Percentiles rank a stretch among this genome's conserved stretches.
These are phyloP conservation scores for Ramaria sp. DNA, from an alignment of 768 basidiomycete species.

Conservation along the genomic window DNA sequence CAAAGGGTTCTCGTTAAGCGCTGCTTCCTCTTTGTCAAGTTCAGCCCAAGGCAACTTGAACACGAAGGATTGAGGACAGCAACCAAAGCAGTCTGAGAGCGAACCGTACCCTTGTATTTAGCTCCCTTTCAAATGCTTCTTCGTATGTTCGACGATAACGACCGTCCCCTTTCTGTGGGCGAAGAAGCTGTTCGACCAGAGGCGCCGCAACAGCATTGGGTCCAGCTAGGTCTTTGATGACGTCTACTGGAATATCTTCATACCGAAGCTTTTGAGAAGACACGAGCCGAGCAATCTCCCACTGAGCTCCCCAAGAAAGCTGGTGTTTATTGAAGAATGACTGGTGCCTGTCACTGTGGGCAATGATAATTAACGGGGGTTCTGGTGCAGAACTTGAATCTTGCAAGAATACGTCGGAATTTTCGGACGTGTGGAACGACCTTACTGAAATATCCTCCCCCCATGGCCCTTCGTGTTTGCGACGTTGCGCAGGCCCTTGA, in stretches of 20 bases:
- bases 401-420: not conserved
- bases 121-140: slow-evolving; percentile 10
- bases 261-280: slow-evolving; percentile 21
- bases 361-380: not conserved
- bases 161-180: not conserved
- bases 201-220: slow-evolving; percentile 24
- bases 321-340: not conserved
- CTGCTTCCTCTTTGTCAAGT: slow-evolving; percentile 43
- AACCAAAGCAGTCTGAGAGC: slow-evolving; percentile 2
- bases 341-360: not conserved
- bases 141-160: not conserved
- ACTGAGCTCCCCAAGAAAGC: slow-evolving; percentile 31
- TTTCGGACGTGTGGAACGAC: too few relatives aligned
- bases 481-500: not conserved
- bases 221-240: slow-evolving; percentile 20
- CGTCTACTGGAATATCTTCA: slow-evolving; percentile 20
- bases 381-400: not conserved
- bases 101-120: slow-evolving; percentile 12
- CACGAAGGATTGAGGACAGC: slow-evolving; percentile 1
- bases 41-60: slow-evolving; percentile 52
- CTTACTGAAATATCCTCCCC: too few relatives aligned
- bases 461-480: not conserved
- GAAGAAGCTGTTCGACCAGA: slow-evolving; percentile 14
- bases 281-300: slow-evolving; percentile 40
- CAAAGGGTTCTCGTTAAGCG: slow-evolving; percentile 22